phyloP scores from a whole-genome alignment of 257 asterid genomes.

The Gentiana macrophylla region DNA sequence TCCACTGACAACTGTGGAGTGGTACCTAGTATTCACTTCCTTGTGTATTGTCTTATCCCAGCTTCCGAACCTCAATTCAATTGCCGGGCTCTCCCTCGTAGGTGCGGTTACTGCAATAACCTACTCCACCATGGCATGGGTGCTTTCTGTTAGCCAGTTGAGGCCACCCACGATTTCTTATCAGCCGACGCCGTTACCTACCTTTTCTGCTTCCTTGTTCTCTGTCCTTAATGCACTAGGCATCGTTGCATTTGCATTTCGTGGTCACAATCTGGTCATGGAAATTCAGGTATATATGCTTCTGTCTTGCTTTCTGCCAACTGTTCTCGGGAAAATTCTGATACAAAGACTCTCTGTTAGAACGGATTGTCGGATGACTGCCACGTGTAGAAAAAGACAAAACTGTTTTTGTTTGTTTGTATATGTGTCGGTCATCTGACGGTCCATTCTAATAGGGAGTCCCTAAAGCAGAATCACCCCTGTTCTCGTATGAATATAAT shows the following conservation, averaged over 20 bases:
- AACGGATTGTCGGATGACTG: too few species aligned
- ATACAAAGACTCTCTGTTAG: too few species aligned
- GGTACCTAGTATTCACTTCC: slow-evolving; percentile 95
- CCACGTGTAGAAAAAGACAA: too few species aligned
- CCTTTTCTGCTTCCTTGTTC: slow-evolving; percentile 46
- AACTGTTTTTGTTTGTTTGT: too few species aligned
- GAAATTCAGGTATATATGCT: slow-evolving; percentile 68
- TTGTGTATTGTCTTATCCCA: slow-evolving; percentile 91
- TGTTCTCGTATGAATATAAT: too few species aligned
- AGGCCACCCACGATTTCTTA: slow-evolving; percentile 75
- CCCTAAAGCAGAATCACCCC: too few species aligned
- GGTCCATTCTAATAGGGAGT: too few species aligned
- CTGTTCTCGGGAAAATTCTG: too few species aligned
- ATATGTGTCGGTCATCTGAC: too few species aligned
- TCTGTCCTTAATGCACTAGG: slow-evolving; percentile 89
- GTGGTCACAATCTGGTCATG: slow-evolving; percentile 90
- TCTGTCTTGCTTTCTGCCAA: not conserved
- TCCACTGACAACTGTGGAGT: slow-evolving; percentile 94
- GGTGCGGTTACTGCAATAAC: slow-evolving; percentile 95
- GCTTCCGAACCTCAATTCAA: slow-evolving; percentile 94
- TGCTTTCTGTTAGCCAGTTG: slow-evolving; percentile 80
- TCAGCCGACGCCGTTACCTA: slow-evolving; percentile 58
- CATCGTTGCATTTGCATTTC: slow-evolving; percentile 77
- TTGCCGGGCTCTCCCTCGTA: slow-evolving; percentile 90
- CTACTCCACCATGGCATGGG: slow-evolving; percentile 96